phyloP scores from a whole-genome alignment of 2,329 filamentous ascomycete species.

The Xylariales sp. region DNA sequence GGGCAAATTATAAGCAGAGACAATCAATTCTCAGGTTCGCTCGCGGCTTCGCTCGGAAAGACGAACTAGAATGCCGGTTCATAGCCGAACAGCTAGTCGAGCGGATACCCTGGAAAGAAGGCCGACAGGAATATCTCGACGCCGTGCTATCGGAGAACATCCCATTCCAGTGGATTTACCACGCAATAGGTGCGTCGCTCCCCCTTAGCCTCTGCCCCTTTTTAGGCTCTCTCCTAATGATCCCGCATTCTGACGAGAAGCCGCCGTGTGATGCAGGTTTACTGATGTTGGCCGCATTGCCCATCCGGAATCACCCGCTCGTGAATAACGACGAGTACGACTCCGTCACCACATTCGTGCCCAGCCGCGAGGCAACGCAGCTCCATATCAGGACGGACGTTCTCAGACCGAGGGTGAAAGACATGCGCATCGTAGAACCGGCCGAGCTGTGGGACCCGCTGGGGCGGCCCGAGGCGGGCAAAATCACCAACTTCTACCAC shows the following conservation, averaged over 20 bases:
- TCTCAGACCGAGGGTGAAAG: background rate
- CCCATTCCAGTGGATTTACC: conserved; percentile 1
- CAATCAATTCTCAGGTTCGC: background rate
- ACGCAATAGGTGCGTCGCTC: conserved; percentile 18
- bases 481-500: background rate
- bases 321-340: background rate
- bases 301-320: background rate
- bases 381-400: background rate
- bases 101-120: accelerated
- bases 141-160: background rate
- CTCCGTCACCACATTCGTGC: too few relatives aligned
- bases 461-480: background rate
- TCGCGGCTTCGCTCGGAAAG: background rate
- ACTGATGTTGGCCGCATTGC: conserved; percentile 22
- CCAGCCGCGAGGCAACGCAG: too few relatives aligned
- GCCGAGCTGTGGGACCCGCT: conserved; percentile 12
- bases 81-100: background rate
- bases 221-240: too few relatives aligned
- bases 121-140: background rate
- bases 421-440: background rate
- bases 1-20: background rate
- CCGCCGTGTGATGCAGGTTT: conserved; percentile 5
- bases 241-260: background rate
- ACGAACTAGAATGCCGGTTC: background rate
- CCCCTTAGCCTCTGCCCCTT: background rate